Evolutionary conservation across 2,329 filamentous ascomycete genomes (phyloP).

Genomic region (Nigrograna mackinnonii): DNA sequence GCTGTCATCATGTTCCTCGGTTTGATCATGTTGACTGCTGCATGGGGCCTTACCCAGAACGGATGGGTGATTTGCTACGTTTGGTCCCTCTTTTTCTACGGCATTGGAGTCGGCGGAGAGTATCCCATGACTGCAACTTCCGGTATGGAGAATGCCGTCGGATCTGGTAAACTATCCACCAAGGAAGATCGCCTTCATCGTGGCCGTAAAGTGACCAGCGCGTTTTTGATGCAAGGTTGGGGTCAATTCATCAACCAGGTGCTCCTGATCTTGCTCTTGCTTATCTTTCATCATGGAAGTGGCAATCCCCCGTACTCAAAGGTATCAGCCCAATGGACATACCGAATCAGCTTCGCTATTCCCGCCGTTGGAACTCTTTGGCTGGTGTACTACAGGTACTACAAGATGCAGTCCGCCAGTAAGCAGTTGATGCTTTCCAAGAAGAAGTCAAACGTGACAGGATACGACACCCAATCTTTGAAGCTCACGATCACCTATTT

Average conservation of each 20-base stretch:
- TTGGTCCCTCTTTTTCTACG: slow-evolving; percentile 92
- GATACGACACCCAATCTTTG: slow-evolving; percentile 87
- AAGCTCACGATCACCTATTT: slow-evolving; percentile 80
- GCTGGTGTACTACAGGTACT: slow-evolving; percentile 95
- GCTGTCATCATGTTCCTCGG: slow-evolving; percentile 93
- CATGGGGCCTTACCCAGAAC: slow-evolving; percentile 84
- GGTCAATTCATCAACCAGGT: slow-evolving; percentile 95
- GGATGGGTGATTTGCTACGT: slow-evolving; percentile 98
- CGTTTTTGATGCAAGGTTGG: slow-evolving; percentile 99
- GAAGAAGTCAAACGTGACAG: slow-evolving; percentile 84
- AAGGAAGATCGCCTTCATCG: slow-evolving; percentile 92
- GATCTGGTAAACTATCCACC: slow-evolving; percentile 85
- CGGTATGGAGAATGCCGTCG: slow-evolving; percentile 88
- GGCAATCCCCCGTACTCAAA: slow-evolving; percentile 77
- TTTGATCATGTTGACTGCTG: slow-evolving; percentile 86
- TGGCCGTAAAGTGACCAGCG: slow-evolving; percentile 91
- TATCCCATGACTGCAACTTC: slow-evolving; percentile 97
- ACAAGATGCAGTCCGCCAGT: slow-evolving; percentile 88
- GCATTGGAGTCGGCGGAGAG: slow-evolving; percentile 75
- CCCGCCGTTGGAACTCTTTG: slow-evolving; percentile 89
- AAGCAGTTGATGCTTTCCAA: slow-evolving; percentile 82
- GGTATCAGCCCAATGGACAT: slow-evolving; percentile 83
- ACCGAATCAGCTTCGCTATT: slow-evolving; percentile 89
- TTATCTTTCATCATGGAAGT: slow-evolving; percentile 83
- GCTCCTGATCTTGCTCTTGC: slow-evolving; percentile 80